Evolutionary conservation across 1,284 basidiomycete genomes (phyloP), one percentile per base, ranked within the genome.

Genomic region (Ceratobasidium sp.): DNA sequence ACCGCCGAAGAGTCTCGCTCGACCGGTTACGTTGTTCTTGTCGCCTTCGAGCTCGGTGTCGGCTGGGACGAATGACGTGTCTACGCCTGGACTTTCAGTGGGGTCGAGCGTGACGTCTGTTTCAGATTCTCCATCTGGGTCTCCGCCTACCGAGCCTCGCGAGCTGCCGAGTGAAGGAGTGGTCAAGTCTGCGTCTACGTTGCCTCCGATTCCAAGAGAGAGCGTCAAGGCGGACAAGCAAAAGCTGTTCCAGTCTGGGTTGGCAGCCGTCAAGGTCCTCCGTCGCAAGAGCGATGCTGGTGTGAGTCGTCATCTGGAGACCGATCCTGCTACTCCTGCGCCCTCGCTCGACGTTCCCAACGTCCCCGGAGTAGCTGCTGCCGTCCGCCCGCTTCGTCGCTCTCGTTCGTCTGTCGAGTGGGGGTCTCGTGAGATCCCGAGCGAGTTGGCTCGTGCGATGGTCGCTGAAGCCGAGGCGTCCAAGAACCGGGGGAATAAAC

Each of bases 321-420:
- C 5, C 20, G 51, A 71, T 7, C 55, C 6, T 3, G 15, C 26
- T 4, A 40, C 64, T 26, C 33, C 40, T 58, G 55, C 20, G 15
- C 69, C 10, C 10, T 40, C 46, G 39, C 20, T 42, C 23, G 13
- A 20, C 68, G 15, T 20, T 28, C 60, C 23, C 23, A 40, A 4
- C 51, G 26, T 51, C 2, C 28, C 67, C 20, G 23, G 3, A 49
- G 7, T n/a, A n/a, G n/a, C n/a, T n/a, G 20, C n/a, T 23, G 44
- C n/a, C 18, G 20, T 18, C 53, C 44, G 72, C 3, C 44, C 60
- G 15, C 49, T 75, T 4, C 72, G 72, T 28, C 60, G 72, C 3
- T 75, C 72, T 0, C 42, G 72, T 28, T 75, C 72, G 1, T 75
- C 72, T 26, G 39, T 75, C 49, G 72, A 60, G 40, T 71, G 69